Evolutionary conservation across 345 rosid genomes (phyloP), one percentile per base, ranked within the genome.

Genomic region (Microthlaspi erraticum): DNA sequence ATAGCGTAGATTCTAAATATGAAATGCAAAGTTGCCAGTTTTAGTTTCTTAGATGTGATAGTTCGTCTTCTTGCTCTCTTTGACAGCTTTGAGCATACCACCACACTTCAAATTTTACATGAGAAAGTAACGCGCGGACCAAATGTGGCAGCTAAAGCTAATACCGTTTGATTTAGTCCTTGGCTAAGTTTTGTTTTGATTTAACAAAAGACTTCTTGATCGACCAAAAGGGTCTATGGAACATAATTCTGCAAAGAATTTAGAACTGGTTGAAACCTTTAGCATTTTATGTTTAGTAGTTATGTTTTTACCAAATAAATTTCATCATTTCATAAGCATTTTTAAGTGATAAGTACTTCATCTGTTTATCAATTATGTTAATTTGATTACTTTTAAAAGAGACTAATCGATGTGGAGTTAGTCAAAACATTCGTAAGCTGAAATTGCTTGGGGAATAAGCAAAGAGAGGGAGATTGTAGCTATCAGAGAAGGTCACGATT

Each of bases 401-500:
- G 59, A 67, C 64, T 16, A 64, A 68, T 5, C 43, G 60, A 68
- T 55, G 76, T 62, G 57, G 70, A 53, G 73, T 49, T 72, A 34
- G 70, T 70, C 78, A 73, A 60, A 64, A 49, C 60, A 76, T 55
- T 63, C 56, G 43, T 16, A 50, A 68, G 74, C 14, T 75, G 2
- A 37, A 37, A 45, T 68, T 75, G 70, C 74, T 68, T 68, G 79
- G 60, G 65, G 70, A 14, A 10, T 54, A 69, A 75, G 79, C 74
- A 36, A 75, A 60, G 44, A 61, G 44, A 61, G 45, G 70, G 70
- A 54, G 70, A 54, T 54, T 18, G 70, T 75, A 75, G 79, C 79
- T 62, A 46, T 75, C 79, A 75, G 41, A 36, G 72, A 74, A 66
- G 58, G 78, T 75, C 78, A 68, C 61, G 29, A 53, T 68, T 53